Conservation (phyloP, 2,329 filamentous ascomycete species). For the Monosporascus cannonballus region DNA sequence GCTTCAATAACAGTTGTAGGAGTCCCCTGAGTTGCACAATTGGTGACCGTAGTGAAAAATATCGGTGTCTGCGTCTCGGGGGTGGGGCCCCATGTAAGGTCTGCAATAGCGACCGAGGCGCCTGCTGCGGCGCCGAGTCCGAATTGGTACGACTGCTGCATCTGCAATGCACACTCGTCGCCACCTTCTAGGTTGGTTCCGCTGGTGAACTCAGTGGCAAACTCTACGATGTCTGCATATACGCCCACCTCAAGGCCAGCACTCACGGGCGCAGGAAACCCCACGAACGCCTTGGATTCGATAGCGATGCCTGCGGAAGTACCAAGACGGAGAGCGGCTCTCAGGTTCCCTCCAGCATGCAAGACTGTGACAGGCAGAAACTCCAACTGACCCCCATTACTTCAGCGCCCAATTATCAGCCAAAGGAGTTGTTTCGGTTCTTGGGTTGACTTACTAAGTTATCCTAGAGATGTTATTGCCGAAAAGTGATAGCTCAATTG, state of each 20-base stretch:
- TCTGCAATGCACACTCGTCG: constrained; percentile 36
- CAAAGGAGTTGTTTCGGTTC: not conserved
- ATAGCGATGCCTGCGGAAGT: constrained; percentile 37
- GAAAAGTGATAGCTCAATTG: constrained; percentile 44
- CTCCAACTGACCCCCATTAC: constrained; percentile 47
- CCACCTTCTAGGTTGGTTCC: constrained; percentile 20
- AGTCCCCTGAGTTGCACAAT: constrained; percentile 32
- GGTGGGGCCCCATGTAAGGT: constrained; percentile 43
- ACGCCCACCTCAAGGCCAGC: constrained; percentile 42
- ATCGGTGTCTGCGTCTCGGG: constrained; percentile 41
- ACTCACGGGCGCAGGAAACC: constrained; percentile 18
- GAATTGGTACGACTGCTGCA: constrained; percentile 44
- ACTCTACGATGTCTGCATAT: constrained; percentile 47
- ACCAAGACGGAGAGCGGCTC: constrained; percentile 41
- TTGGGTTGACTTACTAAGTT: constrained; percentile 36
- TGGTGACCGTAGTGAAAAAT: constrained; percentile 44
- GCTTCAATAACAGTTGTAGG: constrained; percentile 11
- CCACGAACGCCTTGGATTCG: constrained; percentile 12
- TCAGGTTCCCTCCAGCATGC: constrained; percentile 35
- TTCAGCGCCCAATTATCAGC: constrained; percentile 16
- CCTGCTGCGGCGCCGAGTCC: constrained; percentile 49
- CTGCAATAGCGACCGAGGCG: constrained; percentile 38
- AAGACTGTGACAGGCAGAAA: constrained; percentile 49
- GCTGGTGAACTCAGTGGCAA: constrained; percentile 44
- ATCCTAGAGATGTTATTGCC: constrained; percentile 40